Evolutionary conservation across 2,329 filamentous ascomycete genomes (phyloP), one percentile per base, ranked within the genome.

Genomic region (Curvularia spicifera): DNA sequence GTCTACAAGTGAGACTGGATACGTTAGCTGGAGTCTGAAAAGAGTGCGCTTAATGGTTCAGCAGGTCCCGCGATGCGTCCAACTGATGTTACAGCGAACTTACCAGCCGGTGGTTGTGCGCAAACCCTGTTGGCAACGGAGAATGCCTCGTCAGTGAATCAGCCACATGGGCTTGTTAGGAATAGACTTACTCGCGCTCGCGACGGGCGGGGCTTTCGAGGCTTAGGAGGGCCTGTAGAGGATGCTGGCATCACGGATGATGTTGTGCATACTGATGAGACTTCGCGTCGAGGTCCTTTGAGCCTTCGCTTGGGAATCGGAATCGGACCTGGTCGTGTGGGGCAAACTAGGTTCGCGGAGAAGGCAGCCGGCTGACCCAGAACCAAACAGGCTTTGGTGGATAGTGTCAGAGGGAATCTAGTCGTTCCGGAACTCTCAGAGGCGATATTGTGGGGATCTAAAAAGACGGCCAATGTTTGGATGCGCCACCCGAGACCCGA

Each of bases 21-120:
- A 20, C 12, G 58, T 68, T 55, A 70, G 68, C 56, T 42, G 15
- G 7, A 31, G 44, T 26, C 15, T n/a, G 18, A 5, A 18, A 18
- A 24, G n/a, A 9, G 28, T 2, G 26, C 9, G 33, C 5, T 9
- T 20, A 15, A 50, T 24, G 1, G 15, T 13, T 15, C n/a, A 20
- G 22, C 8, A 18, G 9, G 35, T 28, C 8, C 9, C 10, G 24
- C n/a, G 47, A 50, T 20, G 29, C 22, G 52, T 45, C 4, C 15
- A 29, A 46, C 26, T 43, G 12, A 43, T 31, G 52, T 26, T 26
- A 13, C 4, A 24, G 35, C 15, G 69, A 69, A 59, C 74, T 71
- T 68, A 76, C 73, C 78, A 81, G 55, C 79, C 79, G 51, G 79
- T 81, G 37, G 76, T 79, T 39, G 78, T 80, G 35, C 80, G 75